Conservation (phyloP, 441 rosid species). For the Capsella rubella region DNA sequence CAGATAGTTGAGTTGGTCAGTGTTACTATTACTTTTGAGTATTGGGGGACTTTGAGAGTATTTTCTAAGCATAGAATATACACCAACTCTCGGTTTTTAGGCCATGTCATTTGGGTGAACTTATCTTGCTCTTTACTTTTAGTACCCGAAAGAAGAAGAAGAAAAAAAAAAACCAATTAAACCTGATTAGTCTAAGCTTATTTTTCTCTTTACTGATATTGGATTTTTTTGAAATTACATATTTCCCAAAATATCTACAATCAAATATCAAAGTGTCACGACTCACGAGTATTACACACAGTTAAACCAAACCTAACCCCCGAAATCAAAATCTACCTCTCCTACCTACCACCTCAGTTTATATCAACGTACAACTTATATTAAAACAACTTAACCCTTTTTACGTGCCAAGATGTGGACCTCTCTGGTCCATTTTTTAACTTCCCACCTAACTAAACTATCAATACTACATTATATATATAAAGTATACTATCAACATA, state of each 20-base stretch:
- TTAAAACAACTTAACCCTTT: neutral
- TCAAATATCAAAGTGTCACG: slow-evolving; percentile 25
- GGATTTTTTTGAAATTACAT: neutral
- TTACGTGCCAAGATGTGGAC: slow-evolving; percentile 21
- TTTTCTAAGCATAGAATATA: neutral
- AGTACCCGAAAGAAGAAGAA: neutral
- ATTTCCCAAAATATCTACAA: neutral
- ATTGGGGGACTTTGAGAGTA: neutral
- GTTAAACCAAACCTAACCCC: slow-evolving; percentile 27
- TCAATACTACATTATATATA: too few relatives aligned
- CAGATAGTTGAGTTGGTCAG: neutral
- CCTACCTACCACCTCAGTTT: slow-evolving; percentile 26
- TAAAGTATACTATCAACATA: neutral
- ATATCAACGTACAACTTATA: slow-evolving; percentile 10
- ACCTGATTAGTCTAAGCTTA: neutral
- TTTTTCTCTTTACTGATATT: neutral
- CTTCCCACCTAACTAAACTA: slow-evolving; percentile 15
- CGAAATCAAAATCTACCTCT: slow-evolving; percentile 19
- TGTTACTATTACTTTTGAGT: neutral
- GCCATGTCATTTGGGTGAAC: slow-evolving; percentile 32
- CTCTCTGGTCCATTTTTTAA: slow-evolving; percentile 2
- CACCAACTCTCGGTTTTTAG: neutral
- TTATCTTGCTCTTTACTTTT: slow-evolving; percentile 16
- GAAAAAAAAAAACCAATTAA: neutral
- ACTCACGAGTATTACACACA: slow-evolving; percentile 33